These are phyloP conservation scores for Eutrema heterophyllum DNA, from an alignment of 345 rosid species.

Conservation along the genomic window DNA sequence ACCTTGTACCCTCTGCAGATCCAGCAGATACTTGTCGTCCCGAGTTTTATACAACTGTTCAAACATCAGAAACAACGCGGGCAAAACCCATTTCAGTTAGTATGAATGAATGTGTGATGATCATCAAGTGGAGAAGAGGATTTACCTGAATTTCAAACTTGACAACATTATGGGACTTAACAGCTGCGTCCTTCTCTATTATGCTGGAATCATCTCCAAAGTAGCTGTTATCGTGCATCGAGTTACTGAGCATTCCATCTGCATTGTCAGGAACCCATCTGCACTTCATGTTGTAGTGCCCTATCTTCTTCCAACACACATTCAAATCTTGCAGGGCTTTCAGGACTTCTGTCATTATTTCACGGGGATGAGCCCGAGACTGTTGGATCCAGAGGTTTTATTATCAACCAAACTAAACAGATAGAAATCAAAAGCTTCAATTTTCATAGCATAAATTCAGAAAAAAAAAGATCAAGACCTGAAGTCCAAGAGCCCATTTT, in stretches of 20 bases:
- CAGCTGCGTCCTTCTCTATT: slow-evolving; percentile 46
- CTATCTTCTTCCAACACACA: slow-evolving; percentile 94
- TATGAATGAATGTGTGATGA: neutral
- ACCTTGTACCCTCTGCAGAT: slow-evolving; percentile 72
- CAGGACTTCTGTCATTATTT: slow-evolving; percentile 84
- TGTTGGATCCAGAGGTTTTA: slow-evolving; percentile 18
- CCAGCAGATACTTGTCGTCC: slow-evolving; percentile 74
- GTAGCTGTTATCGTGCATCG: slow-evolving; percentile 44
- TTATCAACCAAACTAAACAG: slow-evolving; percentile 2
- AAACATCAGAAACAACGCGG: neutral
- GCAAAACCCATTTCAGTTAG: neutral
- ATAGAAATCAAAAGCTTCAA: neutral
- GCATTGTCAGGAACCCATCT: slow-evolving; percentile 61
- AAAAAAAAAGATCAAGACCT: slow-evolving; percentile 43
- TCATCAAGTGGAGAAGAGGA: slow-evolving; percentile 1
- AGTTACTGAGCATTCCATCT: slow-evolving; percentile 63
- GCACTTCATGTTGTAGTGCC: slow-evolving; percentile 96
- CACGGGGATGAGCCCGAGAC: slow-evolving; percentile 89
- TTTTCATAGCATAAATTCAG: neutral
- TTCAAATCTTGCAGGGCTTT: slow-evolving; percentile 79
- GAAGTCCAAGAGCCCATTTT: slow-evolving; percentile 97
- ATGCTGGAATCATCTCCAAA: slow-evolving; percentile 72
- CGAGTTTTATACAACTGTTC: slow-evolving; percentile 76
- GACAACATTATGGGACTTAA: slow-evolving; percentile 53
- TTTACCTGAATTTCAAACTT: slow-evolving; percentile 45